Evolutionary conservation across 371 early-diverging fungal genomes (phyloP).

Genomic region (Mucor irregularis): DNA sequence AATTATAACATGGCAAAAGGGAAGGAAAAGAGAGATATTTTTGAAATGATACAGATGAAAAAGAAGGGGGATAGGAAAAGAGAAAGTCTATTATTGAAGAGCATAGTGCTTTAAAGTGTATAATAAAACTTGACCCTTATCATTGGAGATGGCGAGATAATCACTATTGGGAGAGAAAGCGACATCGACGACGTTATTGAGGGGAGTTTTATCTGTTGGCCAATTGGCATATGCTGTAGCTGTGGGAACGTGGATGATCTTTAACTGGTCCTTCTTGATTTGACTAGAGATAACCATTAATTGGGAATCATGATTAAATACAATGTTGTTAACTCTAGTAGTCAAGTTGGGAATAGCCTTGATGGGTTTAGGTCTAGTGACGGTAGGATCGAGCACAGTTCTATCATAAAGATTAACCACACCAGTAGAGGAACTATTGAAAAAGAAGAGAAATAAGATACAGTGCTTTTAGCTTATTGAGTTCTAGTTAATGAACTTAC

Average conservation of each 20-base stretch:
- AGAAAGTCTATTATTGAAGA: constrained; percentile 17
- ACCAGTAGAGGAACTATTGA: constrained; percentile 71
- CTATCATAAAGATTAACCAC: constrained; percentile 86
- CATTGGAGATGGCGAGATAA: constrained; percentile 88
- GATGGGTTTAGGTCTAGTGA: constrained; percentile 62
- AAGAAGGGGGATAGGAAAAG: no score
- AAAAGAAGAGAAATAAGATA: neutral
- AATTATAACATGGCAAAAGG: neutral
- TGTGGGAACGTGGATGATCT: constrained; percentile 78
- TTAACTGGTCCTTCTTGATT: constrained; percentile 72
- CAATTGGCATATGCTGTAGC: constrained; percentile 86
- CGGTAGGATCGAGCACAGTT: constrained; percentile 37
- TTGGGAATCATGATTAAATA: constrained; percentile 85
- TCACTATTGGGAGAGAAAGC: constrained; percentile 90
- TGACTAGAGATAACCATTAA: constrained; percentile 76
- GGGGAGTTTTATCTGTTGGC: constrained; percentile 83
- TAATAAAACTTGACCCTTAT: constrained; percentile 81
- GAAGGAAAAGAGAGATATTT: neutral
- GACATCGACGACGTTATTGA: constrained; percentile 71
- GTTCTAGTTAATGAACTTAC: constrained; percentile 34
- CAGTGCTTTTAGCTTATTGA: no score
- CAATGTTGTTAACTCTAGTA: constrained; percentile 69
- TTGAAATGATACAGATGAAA: neutral
- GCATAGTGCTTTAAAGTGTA: constrained; percentile 77
- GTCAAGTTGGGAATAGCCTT: constrained; percentile 84